These are phyloP conservation scores for Hyphopichia burtonii DNA, from an alignment of 1,139 yeast species.

Conservation along the genomic window DNA sequence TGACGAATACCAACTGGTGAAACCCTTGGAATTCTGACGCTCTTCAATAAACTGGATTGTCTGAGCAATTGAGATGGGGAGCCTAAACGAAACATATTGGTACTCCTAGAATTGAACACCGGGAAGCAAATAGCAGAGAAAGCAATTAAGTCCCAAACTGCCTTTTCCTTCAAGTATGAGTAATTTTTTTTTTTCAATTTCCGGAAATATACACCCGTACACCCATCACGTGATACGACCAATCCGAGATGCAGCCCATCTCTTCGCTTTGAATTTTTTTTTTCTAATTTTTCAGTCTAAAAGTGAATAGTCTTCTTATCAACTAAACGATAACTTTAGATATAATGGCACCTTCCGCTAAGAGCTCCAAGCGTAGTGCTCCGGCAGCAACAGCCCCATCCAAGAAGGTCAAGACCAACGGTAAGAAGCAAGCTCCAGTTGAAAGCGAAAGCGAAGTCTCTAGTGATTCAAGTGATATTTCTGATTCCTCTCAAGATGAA, in stretches of 20 bases:
- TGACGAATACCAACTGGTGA: neutral
- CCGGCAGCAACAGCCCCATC: conserved; percentile 14
- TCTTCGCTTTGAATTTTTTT: conserved; percentile 1
- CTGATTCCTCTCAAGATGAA: conserved; percentile 12
- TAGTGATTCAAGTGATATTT: neutral
- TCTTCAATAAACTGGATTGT: neutral
- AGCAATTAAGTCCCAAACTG: too few relatives aligned
- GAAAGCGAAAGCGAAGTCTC: neutral
- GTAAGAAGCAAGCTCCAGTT: conserved; percentile 1
- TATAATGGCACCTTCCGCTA: conserved; percentile 28
- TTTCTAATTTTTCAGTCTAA: neutral
- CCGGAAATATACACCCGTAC: too few relatives aligned
- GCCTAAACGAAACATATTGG: neutral
- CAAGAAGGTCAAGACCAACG: conserved; percentile 27
- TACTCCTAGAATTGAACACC: too few relatives aligned
- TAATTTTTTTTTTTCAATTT: too few relatives aligned
- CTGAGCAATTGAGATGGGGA: neutral
- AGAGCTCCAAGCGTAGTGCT: conserved; percentile 35
- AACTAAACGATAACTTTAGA: too few relatives aligned
- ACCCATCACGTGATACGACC: too few relatives aligned
- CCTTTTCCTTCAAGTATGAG: too few relatives aligned
- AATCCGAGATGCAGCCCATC: neutral
- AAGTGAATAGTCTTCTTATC: neutral
- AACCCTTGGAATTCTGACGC: neutral
- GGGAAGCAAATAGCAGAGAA: too few relatives aligned